A percentile compares a stretch with the other conserved stretches of the same genome.
These are phyloP conservation scores for Knoxdaviesia proteae DNA, from an alignment of 2,329 filamentous ascomycete species.

Conservation along the genomic window DNA sequence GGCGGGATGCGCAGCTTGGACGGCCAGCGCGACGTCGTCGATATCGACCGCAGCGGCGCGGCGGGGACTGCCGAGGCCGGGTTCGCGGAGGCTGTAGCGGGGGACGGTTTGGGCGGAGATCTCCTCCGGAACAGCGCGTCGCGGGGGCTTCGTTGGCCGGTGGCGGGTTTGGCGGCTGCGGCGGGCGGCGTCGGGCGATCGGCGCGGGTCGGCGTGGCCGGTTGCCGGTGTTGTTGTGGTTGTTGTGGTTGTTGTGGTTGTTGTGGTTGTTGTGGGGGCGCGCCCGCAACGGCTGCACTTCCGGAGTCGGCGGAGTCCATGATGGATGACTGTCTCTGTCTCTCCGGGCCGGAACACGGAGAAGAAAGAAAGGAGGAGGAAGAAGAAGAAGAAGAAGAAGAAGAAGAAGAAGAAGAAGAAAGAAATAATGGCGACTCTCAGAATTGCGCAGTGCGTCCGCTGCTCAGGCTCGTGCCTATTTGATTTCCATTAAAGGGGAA, in stretches of 20 bases:
- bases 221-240: too few species aligned
- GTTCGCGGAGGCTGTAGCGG: neutral
- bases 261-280: too few species aligned
- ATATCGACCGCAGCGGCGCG: neutral
- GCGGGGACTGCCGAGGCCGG: neutral
- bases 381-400: neutral
- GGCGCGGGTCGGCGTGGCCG: neutral
- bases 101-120: neutral
- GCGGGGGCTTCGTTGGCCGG: neutral
- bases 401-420: too few species aligned
- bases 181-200: neutral
- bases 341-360: neutral
- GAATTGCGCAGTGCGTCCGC: too few species aligned
- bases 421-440: too few species aligned
- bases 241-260: too few species aligned
- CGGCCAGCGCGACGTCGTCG: constrained; percentile 3
- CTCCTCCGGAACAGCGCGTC: neutral
- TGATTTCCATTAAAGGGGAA: too few species aligned
- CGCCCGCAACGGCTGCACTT: too few species aligned
- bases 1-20: neutral
- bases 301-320: too few species aligned
- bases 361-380: neutral
- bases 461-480: too few species aligned
- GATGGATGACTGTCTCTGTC: neutral
- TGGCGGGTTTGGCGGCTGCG: neutral